Evolutionary conservation across 129 eudicot genomes (phyloP), one percentile per base, ranked within the genome.

Genomic region (Daucus carota): DNA sequence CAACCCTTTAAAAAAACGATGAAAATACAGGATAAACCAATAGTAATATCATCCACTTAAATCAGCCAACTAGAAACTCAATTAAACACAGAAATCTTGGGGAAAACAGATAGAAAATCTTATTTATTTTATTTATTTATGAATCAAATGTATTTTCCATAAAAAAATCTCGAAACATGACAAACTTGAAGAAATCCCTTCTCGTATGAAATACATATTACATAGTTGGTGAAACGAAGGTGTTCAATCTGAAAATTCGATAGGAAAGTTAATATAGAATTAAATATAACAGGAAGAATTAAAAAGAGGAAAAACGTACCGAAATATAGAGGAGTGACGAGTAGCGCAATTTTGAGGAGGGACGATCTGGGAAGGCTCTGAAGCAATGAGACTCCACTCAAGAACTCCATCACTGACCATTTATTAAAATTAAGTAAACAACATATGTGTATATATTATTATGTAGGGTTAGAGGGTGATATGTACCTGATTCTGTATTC

Each of bases 291-390:
- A 11, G 26, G 2, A 38, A 70, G 12, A 1, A 8, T 38, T 12
- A n/a, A n/a, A n/a, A n/a, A n/a, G n/a, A n/a, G n/a, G n/a, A 3
- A 2, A 24, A 11, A 41, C 4, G 57, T 82, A 87, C 92, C 82
- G 34, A 76, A 86, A 52, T 65, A 73, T 42, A 83, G 81, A 57
- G 82, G 63, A 12, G 52, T 29, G 50, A 88, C 82, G 28, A 81
- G 78, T 41, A 81, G 75, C 0, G 88, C 90, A 28, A 88, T 84
- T 13, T 73, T 72, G 44, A 62, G 44, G 29, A 88, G 77, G n/a
- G 90, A 88, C 1, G 90, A 88, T 50, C 78, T 75, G 36, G 92
- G 92, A 44, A 88, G 85, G 5, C 86, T 68, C 63, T 88, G 92
- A 72, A 88, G 92, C 83, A 83, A 69, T 13, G 90, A 85, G 45